Base-by-base conservation (phyloP, 495 filamentous ascomycete genomes). In the Penicillium verhagenii region DNA sequence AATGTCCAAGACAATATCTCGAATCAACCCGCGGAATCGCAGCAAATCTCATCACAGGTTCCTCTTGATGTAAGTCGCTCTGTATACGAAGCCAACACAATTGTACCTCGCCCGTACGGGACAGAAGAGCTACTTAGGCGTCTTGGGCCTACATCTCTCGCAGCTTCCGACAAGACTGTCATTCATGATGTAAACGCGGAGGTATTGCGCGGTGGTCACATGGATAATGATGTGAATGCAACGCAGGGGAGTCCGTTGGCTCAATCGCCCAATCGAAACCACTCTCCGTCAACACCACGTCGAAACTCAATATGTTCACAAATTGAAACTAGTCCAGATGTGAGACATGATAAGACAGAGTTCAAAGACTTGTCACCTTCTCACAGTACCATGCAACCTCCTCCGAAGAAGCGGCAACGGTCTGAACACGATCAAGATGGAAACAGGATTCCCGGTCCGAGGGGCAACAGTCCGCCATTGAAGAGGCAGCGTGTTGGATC, bases 401-500 rank as follows among this genome's bases (percentile, higher is more conserved):
- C 25, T 13, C 52, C 50, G 11, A 57, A 50, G 14, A 66, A 66
- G 47, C 42, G 60, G 31, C 31, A 39, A 6, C 63, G 50, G 19
- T 42, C 44, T 9, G 24, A 52, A 7, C 2, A 11, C 7, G 8
- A n/a, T 18, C 2, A 0, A 8, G 23, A 53, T 29, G 47, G 50
- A 14, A 16, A 48, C 8, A 6, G 23, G 28, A 23, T 16, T 10
- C 4, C 20, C 19, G 14, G 24, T 3, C 11, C 20, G 8, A 39
- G 7, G 16, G 4, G 2, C 0, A 5, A 29, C 18, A 43, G 35
- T 9, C 53, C 56, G 19, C 50, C 44, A 16, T 53, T 19, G 4
- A 66, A 67, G 39, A 56, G 47, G 48, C 64, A 61, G 47, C 59
- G 62, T 13, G 47, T 37, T 38, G 38, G 52, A 18, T 6, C 16